phyloP scores from a whole-genome alignment of 2,329 filamentous ascomycete species.

The Aspergillus brasiliensis region DNA sequence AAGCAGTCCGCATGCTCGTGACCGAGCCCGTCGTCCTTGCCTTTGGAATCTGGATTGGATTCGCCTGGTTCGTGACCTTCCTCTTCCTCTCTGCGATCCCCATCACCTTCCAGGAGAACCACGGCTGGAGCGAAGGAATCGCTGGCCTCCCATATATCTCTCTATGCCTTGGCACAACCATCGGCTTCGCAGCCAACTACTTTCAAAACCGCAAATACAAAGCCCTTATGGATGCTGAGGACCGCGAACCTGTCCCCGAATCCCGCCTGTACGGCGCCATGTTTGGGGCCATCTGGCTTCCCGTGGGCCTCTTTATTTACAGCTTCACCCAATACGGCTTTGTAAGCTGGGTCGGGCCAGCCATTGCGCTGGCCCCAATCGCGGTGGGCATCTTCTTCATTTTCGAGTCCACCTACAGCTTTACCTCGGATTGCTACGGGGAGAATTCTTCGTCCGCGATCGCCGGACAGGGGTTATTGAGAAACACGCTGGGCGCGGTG shows the following conservation, averaged over 20 bases:
- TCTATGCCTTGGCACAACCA: slow-evolving; percentile 51
- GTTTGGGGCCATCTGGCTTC: slow-evolving; percentile 51
- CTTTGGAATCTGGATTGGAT: slow-evolving; percentile 56
- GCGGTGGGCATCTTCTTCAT: slow-evolving; percentile 58
- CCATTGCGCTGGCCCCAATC: slow-evolving; percentile 53
- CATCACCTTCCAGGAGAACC: slow-evolving; percentile 55
- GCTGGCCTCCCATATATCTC: slow-evolving; percentile 56
- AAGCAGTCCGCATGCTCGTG: slow-evolving; percentile 53
- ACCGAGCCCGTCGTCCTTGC: slow-evolving; percentile 54
- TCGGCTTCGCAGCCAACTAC: slow-evolving; percentile 54
- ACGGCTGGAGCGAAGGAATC: slow-evolving; percentile 55
- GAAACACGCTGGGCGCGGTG: slow-evolving; percentile 56
- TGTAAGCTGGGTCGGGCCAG: slow-evolving; percentile 53
- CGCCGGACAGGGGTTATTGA: slow-evolving; percentile 55
- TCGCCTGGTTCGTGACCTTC: slow-evolving; percentile 58
- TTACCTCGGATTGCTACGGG: slow-evolving; percentile 57
- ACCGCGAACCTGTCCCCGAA: slow-evolving; percentile 42
- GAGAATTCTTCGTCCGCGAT: slow-evolving; percentile 44
- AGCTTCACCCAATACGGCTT: slow-evolving; percentile 56
- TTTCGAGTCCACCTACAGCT: slow-evolving; percentile 47
- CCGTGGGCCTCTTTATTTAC: slow-evolving; percentile 57
- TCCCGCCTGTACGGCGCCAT: slow-evolving; percentile 54
- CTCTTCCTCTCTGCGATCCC: slow-evolving; percentile 56
- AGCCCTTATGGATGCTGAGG: slow-evolving; percentile 34
- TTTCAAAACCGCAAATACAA: slow-evolving; percentile 56